Percentiles rank a stretch among this genome's conserved stretches.
Conservation (phyloP, 306 rosid genomes). For the Malus orientalis region DNA sequence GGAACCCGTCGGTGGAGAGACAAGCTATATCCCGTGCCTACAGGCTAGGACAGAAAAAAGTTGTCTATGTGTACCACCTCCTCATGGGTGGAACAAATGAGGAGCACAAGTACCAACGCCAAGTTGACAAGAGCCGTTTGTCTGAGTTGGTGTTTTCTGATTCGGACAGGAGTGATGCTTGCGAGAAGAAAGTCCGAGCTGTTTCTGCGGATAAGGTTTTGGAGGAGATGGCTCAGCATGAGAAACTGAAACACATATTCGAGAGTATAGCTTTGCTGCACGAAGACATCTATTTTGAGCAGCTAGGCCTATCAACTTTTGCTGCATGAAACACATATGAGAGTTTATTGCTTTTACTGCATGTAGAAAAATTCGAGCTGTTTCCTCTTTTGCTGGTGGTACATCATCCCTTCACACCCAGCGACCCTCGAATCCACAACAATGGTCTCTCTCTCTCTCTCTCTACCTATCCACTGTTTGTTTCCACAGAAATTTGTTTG, state of each 20-base stretch:
- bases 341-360: too few species aligned
- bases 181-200: not conserved
- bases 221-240: slow-evolving; percentile 38
- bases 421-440: too few species aligned
- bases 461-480: too few species aligned
- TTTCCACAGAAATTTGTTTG: too few species aligned
- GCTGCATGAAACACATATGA: too few species aligned
- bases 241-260: slow-evolving; percentile 29
- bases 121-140: slow-evolving; percentile 42
- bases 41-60: slow-evolving; percentile 50
- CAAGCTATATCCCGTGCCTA: slow-evolving; percentile 66
- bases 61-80: slow-evolving; percentile 49
- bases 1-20: slow-evolving; percentile 66
- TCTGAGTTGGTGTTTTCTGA: slow-evolving; percentile 45
- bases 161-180: not conserved
- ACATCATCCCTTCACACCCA: too few species aligned
- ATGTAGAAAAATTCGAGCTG: too few species aligned
- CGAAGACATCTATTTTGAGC: slow-evolving; percentile 8
- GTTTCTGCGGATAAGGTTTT: slow-evolving; percentile 35
- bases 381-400: too few species aligned
- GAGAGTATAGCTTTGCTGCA: slow-evolving; percentile 21
- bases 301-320: not conserved
- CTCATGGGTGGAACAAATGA: slow-evolving; percentile 48
- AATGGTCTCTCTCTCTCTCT: too few species aligned
- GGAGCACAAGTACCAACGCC: slow-evolving; percentile 30